A percentile compares a stretch with the other conserved stretches of the same genome.
These are phyloP conservation scores for Taphrina confusa DNA, from an alignment of 1,139 yeast species.

Conservation along the genomic window DNA sequence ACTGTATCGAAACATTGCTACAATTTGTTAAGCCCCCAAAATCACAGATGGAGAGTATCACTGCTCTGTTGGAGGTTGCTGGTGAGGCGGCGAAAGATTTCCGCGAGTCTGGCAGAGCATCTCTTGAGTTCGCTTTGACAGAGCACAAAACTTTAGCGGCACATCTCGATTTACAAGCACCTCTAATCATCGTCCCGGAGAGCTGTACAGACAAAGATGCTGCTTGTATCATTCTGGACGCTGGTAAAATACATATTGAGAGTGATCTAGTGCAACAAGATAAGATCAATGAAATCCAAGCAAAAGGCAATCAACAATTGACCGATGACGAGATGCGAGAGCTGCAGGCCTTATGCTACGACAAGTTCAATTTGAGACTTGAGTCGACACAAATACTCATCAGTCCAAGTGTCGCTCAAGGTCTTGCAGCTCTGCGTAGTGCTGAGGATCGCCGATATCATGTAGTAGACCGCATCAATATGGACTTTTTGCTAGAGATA, in stretches of 20 bases:
- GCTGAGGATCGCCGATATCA: conserved; percentile 53
- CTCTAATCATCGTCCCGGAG: conserved; percentile 83
- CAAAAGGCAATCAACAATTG: conserved; percentile 64
- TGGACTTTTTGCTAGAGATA: conserved; percentile 71
- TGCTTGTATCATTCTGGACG: conserved; percentile 90
- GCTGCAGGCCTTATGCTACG: conserved; percentile 81
- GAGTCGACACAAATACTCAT: conserved; percentile 77
- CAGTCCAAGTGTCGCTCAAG: conserved; percentile 76
- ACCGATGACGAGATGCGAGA: conserved; percentile 70
- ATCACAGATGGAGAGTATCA: conserved; percentile 81
- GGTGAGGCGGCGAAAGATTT: conserved; percentile 92
- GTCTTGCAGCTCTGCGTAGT: conserved; percentile 64
- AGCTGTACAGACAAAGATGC: conserved; percentile 78
- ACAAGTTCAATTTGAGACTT: conserved; percentile 71
- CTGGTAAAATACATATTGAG: conserved; percentile 85
- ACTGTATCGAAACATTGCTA: conserved; percentile 71
- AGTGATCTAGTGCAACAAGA: conserved; percentile 79
- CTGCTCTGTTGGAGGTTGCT: conserved; percentile 91
- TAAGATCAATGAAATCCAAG: conserved; percentile 68
- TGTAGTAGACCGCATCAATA: conserved; percentile 72
- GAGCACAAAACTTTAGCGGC: conserved; percentile 90
- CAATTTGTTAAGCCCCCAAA: conserved; percentile 84
- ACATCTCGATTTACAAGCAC: conserved; percentile 87
- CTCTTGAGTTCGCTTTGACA: conserved; percentile 87
- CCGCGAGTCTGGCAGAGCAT: conserved; percentile 84